Base-by-base conservation (phyloP, 768 basidiomycete genomes). In the Russula ochroleuca region DNA sequence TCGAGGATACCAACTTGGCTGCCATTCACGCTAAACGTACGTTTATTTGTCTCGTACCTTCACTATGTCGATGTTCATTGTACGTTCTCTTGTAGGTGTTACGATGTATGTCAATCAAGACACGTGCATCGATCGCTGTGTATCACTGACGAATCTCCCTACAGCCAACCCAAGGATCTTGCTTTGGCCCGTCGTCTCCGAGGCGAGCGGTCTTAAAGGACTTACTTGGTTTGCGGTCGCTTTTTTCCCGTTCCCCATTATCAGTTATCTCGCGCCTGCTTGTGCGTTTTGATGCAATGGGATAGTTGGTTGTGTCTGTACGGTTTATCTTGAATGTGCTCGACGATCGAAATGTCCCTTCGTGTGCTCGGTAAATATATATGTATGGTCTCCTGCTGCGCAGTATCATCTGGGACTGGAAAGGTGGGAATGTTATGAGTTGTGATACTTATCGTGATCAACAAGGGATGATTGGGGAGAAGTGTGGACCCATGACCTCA, bases 1-100 rank as follows among this genome's bases (percentile, higher is more conserved):
- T 92, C 70, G 90, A 92, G 70, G 90, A 92, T 79, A 92, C 90
- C 64, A 92, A 92, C 80, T 85, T 93, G 83, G 91, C 91, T 69
- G 90, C 90, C 61, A 92, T 92, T 75, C 90, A 92, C 72, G 90
- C 90, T 57, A 92, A 92, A 77, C 87, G 90, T 68, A 61, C 31
- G 67, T 59, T 23, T 3, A 23, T 37, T 28, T 58, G 1, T 21
- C 35, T 15, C 15, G 5, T 59, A 13, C n/a, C 13, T 15, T 31
- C 6, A 19, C 19, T 19, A 10, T 19, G 19, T 21, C 17, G 14
- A 19, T 53, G 48, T 41, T 68, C 14, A 67, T 50, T 33, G 21
- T 9, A 9, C 21, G 15, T 38, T 5, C 15, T 0, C 1, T 23
- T 50, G 5, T 45, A 68, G 67, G 67, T 64, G 68, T 68, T 15